phyloP scores from a whole-genome alignment of 768 basidiomycete genomes.

The Mycena galopus region DNA sequence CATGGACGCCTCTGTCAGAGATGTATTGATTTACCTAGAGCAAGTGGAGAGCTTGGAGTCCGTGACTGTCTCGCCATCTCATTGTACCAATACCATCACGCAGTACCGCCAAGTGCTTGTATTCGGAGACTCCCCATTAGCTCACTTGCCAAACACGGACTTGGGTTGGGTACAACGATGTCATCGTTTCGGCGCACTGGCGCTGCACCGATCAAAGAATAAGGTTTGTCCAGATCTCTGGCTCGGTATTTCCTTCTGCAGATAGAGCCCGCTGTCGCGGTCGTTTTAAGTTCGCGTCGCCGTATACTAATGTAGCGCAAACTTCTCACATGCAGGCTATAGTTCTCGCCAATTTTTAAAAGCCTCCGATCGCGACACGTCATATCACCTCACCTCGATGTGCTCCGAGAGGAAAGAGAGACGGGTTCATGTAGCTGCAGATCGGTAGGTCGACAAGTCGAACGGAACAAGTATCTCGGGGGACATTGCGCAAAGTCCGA shows the following conservation, averaged over 20 bases:
- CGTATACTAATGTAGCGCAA: background rate
- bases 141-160: background rate
- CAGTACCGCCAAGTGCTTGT: background rate
- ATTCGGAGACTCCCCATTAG: background rate
- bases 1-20: background rate
- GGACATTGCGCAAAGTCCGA: no score
- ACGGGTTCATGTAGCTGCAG: no score
- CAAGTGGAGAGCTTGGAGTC: background rate
- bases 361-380: no score
- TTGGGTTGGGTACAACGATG: background rate
- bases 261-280: background rate
- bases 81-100: background rate
- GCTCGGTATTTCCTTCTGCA: background rate
- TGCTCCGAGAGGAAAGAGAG: no score
- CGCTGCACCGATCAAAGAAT: background rate
- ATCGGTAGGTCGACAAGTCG: no score
- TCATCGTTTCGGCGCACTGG: background rate
- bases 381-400: no score
- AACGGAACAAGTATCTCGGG: no score
- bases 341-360: no score
- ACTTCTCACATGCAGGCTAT: background rate
- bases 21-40: conserved; percentile 23
- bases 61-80: background rate
- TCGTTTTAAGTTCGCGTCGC: background rate
- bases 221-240: background rate